phyloP scores from a whole-genome alignment of 352 stramenopile genomes.

The Pythium aphanidermatum region DNA sequence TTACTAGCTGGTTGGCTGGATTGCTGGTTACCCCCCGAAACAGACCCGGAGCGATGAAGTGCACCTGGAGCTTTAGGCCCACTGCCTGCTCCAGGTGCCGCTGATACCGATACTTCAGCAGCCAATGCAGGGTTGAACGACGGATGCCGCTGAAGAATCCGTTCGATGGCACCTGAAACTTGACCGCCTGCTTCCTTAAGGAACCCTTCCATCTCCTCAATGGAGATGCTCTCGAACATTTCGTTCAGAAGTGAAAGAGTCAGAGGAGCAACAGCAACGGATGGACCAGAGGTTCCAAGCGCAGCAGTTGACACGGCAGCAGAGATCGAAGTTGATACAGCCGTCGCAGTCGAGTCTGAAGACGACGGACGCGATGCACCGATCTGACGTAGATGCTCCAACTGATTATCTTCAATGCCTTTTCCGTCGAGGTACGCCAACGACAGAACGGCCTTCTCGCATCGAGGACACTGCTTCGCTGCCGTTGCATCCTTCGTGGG shows the following conservation, averaged over 20 bases:
- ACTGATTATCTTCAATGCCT: constrained; percentile 15
- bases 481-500: neutral
- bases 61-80: neutral
- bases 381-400: constrained; percentile 11
- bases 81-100: constrained; percentile 1
- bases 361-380: constrained; percentile 13
- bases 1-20: constrained; percentile 10
- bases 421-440: constrained; percentile 2
- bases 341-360: constrained; percentile 14
- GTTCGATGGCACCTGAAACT: constrained; percentile 53
- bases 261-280: constrained; percentile 31
- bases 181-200: constrained; percentile 44
- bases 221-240: constrained; percentile 60
- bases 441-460: neutral
- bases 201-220: constrained; percentile 53
- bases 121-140: constrained; percentile 55
- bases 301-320: constrained; percentile 31
- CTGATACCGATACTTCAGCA: constrained; percentile 14
- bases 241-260: constrained; percentile 63
- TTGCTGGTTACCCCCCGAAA: constrained; percentile 15
- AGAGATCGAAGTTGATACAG: neutral
- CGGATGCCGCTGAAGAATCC: constrained; percentile 59
- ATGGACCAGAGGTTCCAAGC: constrained; percentile 1
- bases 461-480: constrained; percentile 9
- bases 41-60: constrained; percentile 12